Base-by-base conservation (phyloP, 1,139 yeast genomes). In the Yamadazyma sp. region DNA sequence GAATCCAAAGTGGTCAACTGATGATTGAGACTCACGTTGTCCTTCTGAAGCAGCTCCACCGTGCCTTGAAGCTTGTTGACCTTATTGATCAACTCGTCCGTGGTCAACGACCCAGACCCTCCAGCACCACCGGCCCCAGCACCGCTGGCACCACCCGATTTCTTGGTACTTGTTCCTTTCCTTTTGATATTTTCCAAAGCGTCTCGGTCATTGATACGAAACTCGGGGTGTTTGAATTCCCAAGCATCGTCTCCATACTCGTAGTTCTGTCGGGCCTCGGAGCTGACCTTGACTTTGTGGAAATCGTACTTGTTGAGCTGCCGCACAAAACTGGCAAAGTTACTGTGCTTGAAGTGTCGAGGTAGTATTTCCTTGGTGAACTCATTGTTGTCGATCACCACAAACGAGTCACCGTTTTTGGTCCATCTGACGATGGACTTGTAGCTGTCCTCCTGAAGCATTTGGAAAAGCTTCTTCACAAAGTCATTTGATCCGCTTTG, bases 301-400 rank as follows among this genome's bases (percentile, higher is more conserved):
- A 95, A 92, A 53, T 94, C 98, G 56, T 92, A 92, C 71, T 92
- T 91, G 69, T 92, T 92, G 53, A 92, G 73, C 59, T 92, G 98
- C 44, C 98, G 78, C 7, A 91, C 98, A 68, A 92, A 92, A 50
- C 92, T 81, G 30, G 98, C 94, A 64, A 88, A 91, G 64, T 92
- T 92, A 43, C 89, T 81, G 63, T 92, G 98, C 55, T 91, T 91
- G 66, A 92, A 92, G 63, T 89, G 95, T 40, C 83, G 77, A 15
- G 98, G 98, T 38, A 92, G 70, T 24, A 91, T 84, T 39, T 81
- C 80, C 46, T 83, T 85, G 42, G 96, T 88, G 60, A 92, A 92
- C 51, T 85, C 94, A 54, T 86, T 87, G 17, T 95, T 87, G 63
- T 92, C 95, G 31, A 86, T 61, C 24, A 92, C 96, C 34, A 92